Evolutionary conservation across 202 grass and related monocot genomes (phyloP).

Genomic region (Zoysia matrella): DNA sequence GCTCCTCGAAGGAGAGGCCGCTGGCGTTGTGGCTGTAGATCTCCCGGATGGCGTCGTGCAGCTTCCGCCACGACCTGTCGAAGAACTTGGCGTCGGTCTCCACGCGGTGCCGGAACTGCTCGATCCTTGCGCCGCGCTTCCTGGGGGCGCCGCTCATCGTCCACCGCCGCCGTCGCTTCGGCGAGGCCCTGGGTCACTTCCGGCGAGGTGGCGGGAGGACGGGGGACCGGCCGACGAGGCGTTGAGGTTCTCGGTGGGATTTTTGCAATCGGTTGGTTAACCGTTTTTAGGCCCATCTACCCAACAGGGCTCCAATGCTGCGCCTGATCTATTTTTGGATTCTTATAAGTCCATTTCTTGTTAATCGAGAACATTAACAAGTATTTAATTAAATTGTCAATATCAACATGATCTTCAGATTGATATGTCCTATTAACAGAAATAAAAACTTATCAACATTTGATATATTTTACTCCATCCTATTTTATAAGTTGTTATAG

Average conservation of each 20-base stretch:
- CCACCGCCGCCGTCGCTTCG: conserved; percentile 11
- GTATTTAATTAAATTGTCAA: too few species aligned
- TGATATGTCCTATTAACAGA: too few species aligned
- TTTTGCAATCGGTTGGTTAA: background rate
- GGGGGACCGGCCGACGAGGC: background rate
- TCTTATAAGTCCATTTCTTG: too few species aligned
- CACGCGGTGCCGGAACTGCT: conserved; percentile 59
- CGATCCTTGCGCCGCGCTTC: conserved; percentile 33
- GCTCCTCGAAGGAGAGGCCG: too few species aligned
- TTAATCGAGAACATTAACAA: too few species aligned
- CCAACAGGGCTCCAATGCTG: background rate
- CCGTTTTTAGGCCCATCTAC: background rate
- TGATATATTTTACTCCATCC: too few species aligned
- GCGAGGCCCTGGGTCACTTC: conserved; percentile 7
- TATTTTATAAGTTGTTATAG: too few species aligned
- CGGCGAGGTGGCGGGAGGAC: background rate
- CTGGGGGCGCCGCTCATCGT: conserved; percentile 29
- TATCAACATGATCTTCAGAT: too few species aligned
- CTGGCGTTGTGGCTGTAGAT: too few species aligned
- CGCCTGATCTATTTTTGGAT: background rate
- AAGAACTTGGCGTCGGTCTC: conserved; percentile 69
- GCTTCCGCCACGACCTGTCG: conserved; percentile 53
- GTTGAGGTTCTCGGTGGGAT: conserved; percentile 19
- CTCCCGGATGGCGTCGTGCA: conserved; percentile 47
- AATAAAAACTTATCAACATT: too few species aligned